Percentiles rank a stretch among this genome's conserved stretches.
phyloP scores from a whole-genome alignment of 148 eudicot species.

The Beta vulgaris region DNA sequence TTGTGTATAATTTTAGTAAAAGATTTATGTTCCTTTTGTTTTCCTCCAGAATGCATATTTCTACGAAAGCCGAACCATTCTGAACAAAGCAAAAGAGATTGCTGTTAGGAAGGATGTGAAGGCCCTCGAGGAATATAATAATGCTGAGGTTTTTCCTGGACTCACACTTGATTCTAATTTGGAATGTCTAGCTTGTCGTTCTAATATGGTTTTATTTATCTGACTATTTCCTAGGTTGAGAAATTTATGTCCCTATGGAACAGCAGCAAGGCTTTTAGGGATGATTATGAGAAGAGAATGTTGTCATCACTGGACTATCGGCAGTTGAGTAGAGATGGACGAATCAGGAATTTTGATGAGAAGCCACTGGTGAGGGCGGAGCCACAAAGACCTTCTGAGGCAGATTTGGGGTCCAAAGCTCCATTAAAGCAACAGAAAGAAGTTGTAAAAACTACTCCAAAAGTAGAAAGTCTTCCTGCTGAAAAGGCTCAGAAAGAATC shows the following conservation, averaged over 20 bases:
- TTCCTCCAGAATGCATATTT: constrained; percentile 40
- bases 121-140: constrained; percentile 38
- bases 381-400: constrained; percentile 30
- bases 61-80: constrained; percentile 30
- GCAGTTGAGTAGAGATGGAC: constrained; percentile 76
- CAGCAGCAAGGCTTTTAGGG: constrained; percentile 57
- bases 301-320: constrained; percentile 64
- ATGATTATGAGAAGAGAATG: constrained; percentile 72
- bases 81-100: constrained; percentile 38
- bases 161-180: neutral
- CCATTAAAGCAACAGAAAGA: constrained; percentile 47
- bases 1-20: too few species aligned
- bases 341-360: constrained; percentile 74
- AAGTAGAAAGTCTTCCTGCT: constrained; percentile 25
- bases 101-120: constrained; percentile 53
- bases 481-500: constrained; percentile 47
- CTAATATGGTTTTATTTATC: constrained; percentile 5
- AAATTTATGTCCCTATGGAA: constrained; percentile 73
- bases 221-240: constrained; percentile 43
- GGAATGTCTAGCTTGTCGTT: neutral
- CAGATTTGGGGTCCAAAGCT: constrained; percentile 32
- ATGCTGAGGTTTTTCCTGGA: constrained; percentile 39
- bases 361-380: constrained; percentile 59
- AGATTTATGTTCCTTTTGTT: neutral
- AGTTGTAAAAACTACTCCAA: constrained; percentile 30